Base-by-base conservation (phyloP, 257 asterid genomes). In the Capsicum pubescens region DNA sequence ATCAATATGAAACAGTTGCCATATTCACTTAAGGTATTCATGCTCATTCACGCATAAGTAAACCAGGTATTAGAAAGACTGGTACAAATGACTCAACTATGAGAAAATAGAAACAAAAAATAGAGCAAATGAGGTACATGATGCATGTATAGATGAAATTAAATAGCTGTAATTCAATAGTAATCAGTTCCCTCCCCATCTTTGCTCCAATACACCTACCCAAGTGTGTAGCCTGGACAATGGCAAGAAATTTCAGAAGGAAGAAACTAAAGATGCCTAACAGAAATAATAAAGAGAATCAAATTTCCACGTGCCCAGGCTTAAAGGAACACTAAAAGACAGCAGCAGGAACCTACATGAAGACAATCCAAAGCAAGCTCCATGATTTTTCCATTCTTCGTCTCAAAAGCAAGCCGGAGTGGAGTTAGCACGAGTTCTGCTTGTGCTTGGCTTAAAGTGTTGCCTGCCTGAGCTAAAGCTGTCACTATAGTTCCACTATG, bases 311-410 rank as follows among this genome's bases (percentile, higher is more conserved):
- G 81, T 52, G 48, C 4, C 48, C 0, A 14, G 50, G 48, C 50
- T 48, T 46, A 76, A 76, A 52, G 4, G 64, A 76, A 7, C 44
- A 9, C 64, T 64, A 55, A 81, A 78, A 60, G 42, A 82, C 85
- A 26, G 83, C 85, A 79, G 87, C 60, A 85, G 82, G 80, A 84
- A 89, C 99, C 85, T 94, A 97, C 99, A 90, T 97, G 99, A 88
- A 97, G 98, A 90, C 99, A 97, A 93, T 97, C 99, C 92, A 97
- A 90, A 80, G 98, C 98, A 86, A 97, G 99, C 92, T 97, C 99
- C 88, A 92, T 89, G 42, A 97, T 85, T 93, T 90, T 95, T 52
- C 90, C 88, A 91, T 93, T 92, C 90, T 95, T 95, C 71, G 98
- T 95, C 90, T 95, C 98, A 85, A 95, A 95, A 61, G 99, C 97